These are phyloP conservation scores for Flaveria ramosissima DNA, from an alignment of 129 eudicot species.

Conservation along the genomic window DNA sequence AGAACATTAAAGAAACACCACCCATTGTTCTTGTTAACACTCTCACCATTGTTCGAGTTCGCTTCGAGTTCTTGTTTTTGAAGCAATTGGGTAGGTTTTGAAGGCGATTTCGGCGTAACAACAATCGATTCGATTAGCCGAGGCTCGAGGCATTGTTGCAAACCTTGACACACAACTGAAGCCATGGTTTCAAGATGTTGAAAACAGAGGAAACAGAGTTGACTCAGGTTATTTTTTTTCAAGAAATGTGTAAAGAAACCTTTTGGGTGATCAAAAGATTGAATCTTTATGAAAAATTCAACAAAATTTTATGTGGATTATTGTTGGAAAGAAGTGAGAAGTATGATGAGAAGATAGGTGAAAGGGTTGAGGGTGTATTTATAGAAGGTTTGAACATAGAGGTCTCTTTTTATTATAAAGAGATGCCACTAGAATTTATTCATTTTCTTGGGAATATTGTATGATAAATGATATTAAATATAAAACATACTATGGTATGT, in stretches of 20 bases:
- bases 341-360: conserved; percentile 45
- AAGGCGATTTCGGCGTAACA: conserved; percentile 34
- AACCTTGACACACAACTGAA: conserved; percentile 49
- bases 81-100: conserved; percentile 30
- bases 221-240: not conserved
- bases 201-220: conserved; percentile 32
- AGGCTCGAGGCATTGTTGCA: conserved; percentile 63
- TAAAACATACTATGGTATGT: not conserved
- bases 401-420: conserved; percentile 27
- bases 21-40: conserved; percentile 36
- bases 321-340: conserved; percentile 29
- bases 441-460: not conserved
- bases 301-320: conserved; percentile 15
- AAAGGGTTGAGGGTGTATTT: conserved; percentile 47
- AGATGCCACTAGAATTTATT: conserved; percentile 47
- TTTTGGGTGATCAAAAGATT: conserved; percentile 22
- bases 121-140: conserved; percentile 38
- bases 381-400: conserved; percentile 44
- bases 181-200: conserved; percentile 44
- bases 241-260: not conserved
- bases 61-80: conserved; percentile 28
- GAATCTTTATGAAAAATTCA: conserved; percentile 12
- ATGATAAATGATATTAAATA: conserved; percentile 8
- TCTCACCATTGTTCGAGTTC: conserved; percentile 17
- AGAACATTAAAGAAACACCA: conserved; percentile 54